phyloP scores from a whole-genome alignment of 371 early-diverging fungal species.

The Mycotypha africana region DNA sequence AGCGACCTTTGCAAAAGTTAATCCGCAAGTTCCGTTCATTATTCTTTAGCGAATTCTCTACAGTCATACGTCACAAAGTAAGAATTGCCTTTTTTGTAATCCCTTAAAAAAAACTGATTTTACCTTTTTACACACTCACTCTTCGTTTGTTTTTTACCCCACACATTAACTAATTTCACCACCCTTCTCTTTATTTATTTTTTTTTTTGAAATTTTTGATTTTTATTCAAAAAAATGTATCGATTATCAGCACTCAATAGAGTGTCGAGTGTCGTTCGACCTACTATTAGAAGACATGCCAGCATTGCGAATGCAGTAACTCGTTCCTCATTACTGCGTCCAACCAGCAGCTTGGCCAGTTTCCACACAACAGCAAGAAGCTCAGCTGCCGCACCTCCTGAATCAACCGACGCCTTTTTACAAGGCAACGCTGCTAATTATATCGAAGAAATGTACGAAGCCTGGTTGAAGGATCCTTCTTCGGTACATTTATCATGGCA shows the following conservation, averaged over 20 bases:
- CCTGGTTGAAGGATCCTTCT: slow-evolving; percentile 85
- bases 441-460: slow-evolving; percentile 94
- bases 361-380: slow-evolving; percentile 25
- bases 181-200: no score
- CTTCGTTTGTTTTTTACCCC: no score
- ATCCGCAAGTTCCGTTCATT: no score
- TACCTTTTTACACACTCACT: no score
- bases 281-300: slow-evolving; percentile 6
- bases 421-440: slow-evolving; percentile 81
- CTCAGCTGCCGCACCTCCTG: slow-evolving; percentile 25
- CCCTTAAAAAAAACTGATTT: no score
- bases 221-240: slow-evolving; percentile 23
- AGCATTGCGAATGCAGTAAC: slow-evolving; percentile 4
- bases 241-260: slow-evolving; percentile 21
- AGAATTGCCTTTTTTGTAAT: no score
- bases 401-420: slow-evolving; percentile 30
- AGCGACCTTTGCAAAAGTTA: no score
- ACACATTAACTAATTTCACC: no score
- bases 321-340: slow-evolving; percentile 12
- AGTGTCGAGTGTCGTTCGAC: slow-evolving; percentile 13
- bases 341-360: slow-evolving; percentile 14
- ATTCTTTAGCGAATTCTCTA: no score
- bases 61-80: no score
- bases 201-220: not conserved
- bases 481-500: slow-evolving; percentile 97